phyloP scores from a whole-genome alignment of 148 eudicot genomes.

The Vaccinium darrowii region DNA sequence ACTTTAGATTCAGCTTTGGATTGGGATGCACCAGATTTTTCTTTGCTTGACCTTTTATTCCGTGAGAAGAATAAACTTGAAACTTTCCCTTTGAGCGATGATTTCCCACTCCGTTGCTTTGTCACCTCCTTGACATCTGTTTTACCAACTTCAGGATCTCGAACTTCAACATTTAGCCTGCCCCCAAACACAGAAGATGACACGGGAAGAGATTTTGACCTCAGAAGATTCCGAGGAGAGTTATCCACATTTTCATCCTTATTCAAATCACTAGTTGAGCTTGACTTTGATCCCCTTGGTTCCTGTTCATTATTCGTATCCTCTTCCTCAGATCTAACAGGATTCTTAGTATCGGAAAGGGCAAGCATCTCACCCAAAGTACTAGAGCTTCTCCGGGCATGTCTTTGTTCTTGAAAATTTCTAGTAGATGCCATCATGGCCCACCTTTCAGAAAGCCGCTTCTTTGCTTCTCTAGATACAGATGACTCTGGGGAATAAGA shows the following conservation, averaged over 20 bases:
- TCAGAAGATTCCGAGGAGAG: conserved; percentile 57
- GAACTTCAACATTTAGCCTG: conserved; percentile 32
- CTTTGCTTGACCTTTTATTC: conserved; percentile 58
- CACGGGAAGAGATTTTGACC: conserved; percentile 90
- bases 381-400: conserved; percentile 63
- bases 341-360: conserved; percentile 66
- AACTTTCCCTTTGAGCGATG: conserved; percentile 72
- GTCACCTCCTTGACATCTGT: conserved; percentile 38
- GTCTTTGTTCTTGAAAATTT: conserved; percentile 52
- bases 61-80: conserved; percentile 81
- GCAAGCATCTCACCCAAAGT: conserved; percentile 98
- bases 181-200: conserved; percentile 47
- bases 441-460: conserved; percentile 98
- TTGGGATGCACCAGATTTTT: conserved; percentile 36
- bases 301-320: conserved; percentile 32
- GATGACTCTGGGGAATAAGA: conserved; percentile 90
- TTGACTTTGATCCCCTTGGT: conserved; percentile 52
- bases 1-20: conserved; percentile 33
- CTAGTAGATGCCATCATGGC: conserved; percentile 77
- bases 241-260: conserved; percentile 32
- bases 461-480: conserved; percentile 94
- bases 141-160: conserved; percentile 38
- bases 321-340: conserved; percentile 43
- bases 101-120: conserved; percentile 49
- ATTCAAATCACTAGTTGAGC: conserved; percentile 31